phyloP scores from a whole-genome alignment of 805 yeast species.

The Candida nitratophila region DNA sequence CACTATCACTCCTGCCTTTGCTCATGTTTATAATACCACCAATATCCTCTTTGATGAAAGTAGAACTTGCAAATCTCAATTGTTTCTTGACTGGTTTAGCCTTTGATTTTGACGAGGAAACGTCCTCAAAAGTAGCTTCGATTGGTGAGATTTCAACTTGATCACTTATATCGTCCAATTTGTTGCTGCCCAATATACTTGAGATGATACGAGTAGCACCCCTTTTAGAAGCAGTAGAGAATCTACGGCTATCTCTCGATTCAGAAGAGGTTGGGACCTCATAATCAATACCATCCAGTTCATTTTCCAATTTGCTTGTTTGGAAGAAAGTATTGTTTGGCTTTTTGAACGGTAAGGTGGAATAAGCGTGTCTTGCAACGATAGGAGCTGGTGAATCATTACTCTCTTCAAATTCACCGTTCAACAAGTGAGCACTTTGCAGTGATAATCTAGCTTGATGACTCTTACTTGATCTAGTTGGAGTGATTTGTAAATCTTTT shows the following conservation, averaged over 20 bases:
- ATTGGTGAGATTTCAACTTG: neutral
- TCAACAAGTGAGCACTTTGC: neutral
- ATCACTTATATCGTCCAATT: neutral
- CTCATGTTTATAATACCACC: neutral
- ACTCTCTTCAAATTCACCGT: neutral
- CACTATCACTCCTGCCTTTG: neutral
- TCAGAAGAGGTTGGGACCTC: neutral
- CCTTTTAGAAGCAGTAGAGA: neutral
- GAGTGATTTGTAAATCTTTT: too few relatives aligned
- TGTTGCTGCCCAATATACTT: neutral
- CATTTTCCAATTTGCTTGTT: slow-evolving; percentile 1
- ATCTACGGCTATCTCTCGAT: neutral
- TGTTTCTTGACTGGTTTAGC: neutral
- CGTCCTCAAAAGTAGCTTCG: slow-evolving; percentile 1
- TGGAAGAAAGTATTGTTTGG: neutral
- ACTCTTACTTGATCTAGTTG: neutral
- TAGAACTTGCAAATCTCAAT: neutral
- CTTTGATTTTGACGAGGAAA: slow-evolving; percentile 6
- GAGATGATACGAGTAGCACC: neutral
- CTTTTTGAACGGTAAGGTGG: neutral
- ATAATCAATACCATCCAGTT: slow-evolving; percentile 3
- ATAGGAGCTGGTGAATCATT: neutral
- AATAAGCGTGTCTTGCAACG: slow-evolving; percentile 1
- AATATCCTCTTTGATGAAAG: neutral
- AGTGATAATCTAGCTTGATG: neutral